Percentiles rank a stretch among this genome's conserved stretches.
Conservation (phyloP, 148 eudicot genomes). For the Cornus florida region DNA sequence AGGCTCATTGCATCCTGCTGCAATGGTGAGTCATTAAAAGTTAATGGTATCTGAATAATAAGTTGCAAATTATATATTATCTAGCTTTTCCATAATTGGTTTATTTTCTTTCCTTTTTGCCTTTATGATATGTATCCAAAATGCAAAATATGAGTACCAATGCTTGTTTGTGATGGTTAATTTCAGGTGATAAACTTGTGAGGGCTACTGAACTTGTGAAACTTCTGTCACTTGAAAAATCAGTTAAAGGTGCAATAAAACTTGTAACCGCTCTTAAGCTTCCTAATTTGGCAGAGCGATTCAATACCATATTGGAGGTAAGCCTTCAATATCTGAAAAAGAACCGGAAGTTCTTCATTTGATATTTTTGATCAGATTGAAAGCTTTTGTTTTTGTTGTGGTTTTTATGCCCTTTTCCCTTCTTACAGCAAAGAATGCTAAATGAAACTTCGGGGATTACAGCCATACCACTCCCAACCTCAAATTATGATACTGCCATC, state of each 20-base stretch:
- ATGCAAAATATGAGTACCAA: background rate
- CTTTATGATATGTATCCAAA: background rate
- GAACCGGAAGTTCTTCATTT: background rate
- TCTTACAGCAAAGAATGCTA: conserved; percentile 66
- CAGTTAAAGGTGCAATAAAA: conserved; percentile 86
- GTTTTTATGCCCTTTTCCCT: background rate
- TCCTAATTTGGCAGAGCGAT: conserved; percentile 87
- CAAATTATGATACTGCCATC: conserved; percentile 18
- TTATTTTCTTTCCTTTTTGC: background rate
- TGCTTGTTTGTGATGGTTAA: conserved; percentile 13
- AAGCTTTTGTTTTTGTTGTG: background rate
- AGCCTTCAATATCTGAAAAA: conserved; percentile 7
- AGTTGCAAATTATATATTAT: background rate
- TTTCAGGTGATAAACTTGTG: conserved; percentile 89
- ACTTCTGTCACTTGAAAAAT: conserved; percentile 83
- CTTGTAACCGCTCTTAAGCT: conserved; percentile 91
- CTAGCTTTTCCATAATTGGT: background rate
- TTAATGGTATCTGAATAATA: background rate
- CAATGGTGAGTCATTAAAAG: conserved; percentile 54
- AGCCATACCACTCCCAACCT: conserved; percentile 19
- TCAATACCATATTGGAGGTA: conserved; percentile 85
- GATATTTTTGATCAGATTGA: background rate
- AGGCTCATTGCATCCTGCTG: conserved; percentile 97
- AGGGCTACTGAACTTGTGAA: conserved; percentile 92
- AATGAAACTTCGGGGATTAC: conserved; percentile 39